phyloP scores from a whole-genome alignment of 2,329 filamentous ascomycete species.

The Apiospora aurea region DNA sequence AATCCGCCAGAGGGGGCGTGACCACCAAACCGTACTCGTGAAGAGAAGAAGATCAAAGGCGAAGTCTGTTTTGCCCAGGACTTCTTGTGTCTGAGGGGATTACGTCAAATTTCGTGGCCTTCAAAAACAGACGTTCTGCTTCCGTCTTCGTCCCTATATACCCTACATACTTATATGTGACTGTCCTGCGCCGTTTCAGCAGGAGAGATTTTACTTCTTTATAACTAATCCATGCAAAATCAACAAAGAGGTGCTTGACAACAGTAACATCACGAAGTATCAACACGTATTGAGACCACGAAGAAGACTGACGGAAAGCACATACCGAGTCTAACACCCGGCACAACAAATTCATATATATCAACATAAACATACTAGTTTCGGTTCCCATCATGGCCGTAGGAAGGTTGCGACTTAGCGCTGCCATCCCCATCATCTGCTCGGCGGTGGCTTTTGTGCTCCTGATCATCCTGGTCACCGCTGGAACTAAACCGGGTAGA shows the following conservation, averaged over 20 bases:
- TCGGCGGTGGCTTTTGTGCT: conserved; percentile 20
- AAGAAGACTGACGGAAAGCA: not conserved
- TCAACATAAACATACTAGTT: not conserved
- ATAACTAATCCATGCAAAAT: not conserved
- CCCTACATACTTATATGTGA: not conserved
- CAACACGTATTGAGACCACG: not conserved
- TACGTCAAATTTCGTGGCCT: not conserved
- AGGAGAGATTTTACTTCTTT: not conserved
- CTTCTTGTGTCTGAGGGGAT: not conserved
- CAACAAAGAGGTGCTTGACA: not conserved
- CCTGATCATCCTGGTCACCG: not conserved
- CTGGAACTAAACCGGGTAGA: not conserved
- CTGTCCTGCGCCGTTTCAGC: not conserved
- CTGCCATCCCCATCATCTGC: conserved; percentile 17
- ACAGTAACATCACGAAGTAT: not conserved
- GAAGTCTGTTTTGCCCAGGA: conserved; percentile 6
- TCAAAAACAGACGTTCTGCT: not conserved
- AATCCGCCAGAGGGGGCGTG: not conserved
- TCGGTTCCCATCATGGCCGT: not conserved
- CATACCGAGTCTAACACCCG: not conserved
- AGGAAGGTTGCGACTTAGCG: conserved; percentile 10
- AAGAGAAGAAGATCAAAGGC: not conserved
- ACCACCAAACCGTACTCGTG: conserved; percentile 1
- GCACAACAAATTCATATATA: not conserved
- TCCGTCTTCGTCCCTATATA: not conserved